Conservation (phyloP, 2,329 filamentous ascomycete genomes). For the Diaporthe sp. region DNA sequence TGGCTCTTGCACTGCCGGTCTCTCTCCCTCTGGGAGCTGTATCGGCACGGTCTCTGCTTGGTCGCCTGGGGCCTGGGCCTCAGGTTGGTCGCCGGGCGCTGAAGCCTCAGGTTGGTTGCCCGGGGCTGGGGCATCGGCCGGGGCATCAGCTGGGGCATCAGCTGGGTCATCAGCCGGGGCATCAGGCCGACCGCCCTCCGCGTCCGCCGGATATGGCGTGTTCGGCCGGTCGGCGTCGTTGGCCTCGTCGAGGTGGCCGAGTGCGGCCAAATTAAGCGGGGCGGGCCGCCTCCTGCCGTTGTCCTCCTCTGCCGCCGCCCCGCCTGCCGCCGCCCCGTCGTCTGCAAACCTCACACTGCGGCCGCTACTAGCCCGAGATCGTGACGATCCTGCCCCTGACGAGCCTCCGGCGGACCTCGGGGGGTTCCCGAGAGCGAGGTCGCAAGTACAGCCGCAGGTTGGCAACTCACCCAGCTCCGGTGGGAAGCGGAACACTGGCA, state of each 20-base stretch:
- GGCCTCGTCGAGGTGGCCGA: background rate
- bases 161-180: background rate
- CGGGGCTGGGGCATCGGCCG: background rate
- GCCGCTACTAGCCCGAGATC: background rate
- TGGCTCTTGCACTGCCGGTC: background rate
- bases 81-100: background rate
- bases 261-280: slow-evolving; percentile 6
- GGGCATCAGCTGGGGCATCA: no score
- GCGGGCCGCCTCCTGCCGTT: background rate
- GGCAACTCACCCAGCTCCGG: slow-evolving; percentile 9
- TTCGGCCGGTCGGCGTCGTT: slow-evolving; percentile 3
- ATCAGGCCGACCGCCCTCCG: background rate
- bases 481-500: slow-evolving; percentile 21
- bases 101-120: background rate
- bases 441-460: slow-evolving; percentile 22
- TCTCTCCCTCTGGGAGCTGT: background rate
- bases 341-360: slow-evolving; percentile 37
- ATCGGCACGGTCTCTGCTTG: background rate
- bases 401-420: background rate
- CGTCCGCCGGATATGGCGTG: slow-evolving; percentile 6
- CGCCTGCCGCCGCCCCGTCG: background rate
- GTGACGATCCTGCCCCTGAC: background rate
- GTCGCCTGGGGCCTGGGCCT: background rate
- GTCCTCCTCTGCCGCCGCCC: no score
- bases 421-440: slow-evolving; percentile 17